These are phyloP conservation scores for Cordyceps farinosa DNA, from an alignment of 2,329 filamentous ascomycete genomes.

Conservation along the genomic window DNA sequence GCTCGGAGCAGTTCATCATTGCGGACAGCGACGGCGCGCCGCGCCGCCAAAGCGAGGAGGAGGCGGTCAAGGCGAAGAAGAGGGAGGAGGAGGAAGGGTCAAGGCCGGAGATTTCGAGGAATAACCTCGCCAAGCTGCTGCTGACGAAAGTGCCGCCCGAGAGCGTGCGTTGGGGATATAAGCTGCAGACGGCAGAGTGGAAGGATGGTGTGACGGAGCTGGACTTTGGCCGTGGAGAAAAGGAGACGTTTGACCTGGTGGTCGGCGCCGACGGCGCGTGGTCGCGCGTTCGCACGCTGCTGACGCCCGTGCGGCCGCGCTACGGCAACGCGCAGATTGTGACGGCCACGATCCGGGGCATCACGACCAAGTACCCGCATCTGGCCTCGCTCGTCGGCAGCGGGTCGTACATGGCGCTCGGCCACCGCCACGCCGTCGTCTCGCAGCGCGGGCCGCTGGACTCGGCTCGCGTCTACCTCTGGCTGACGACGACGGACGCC, in stretches of 20 bases:
- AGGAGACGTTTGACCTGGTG: constrained; percentile 33
- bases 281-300: constrained; percentile 35
- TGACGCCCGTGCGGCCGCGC: constrained; percentile 34
- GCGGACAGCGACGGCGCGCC: constrained; percentile 27
- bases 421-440: constrained; percentile 31
- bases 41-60: constrained; percentile 17
- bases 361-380: constrained; percentile 35
- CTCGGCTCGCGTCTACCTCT: constrained; percentile 31
- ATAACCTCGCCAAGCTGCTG: constrained; percentile 35
- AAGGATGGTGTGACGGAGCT: constrained; percentile 18
- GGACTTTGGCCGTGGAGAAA: constrained; percentile 24
- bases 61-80: not conserved
- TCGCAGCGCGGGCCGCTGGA: constrained; percentile 30
- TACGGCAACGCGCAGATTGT: constrained; percentile 39
- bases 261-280: constrained; percentile 41
- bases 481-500: constrained; percentile 26
- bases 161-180: constrained; percentile 30
- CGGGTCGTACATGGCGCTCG: constrained; percentile 8
- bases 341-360: constrained; percentile 33
- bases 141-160: constrained; percentile 29
- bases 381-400: constrained; percentile 29
- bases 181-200: constrained; percentile 28
- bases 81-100: not conserved
- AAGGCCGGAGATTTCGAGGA: constrained; percentile 39
- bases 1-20: constrained; percentile 38